These are phyloP conservation scores for Suillus clintonianus DNA, from an alignment of 768 basidiomycete genomes.

Conservation along the genomic window DNA sequence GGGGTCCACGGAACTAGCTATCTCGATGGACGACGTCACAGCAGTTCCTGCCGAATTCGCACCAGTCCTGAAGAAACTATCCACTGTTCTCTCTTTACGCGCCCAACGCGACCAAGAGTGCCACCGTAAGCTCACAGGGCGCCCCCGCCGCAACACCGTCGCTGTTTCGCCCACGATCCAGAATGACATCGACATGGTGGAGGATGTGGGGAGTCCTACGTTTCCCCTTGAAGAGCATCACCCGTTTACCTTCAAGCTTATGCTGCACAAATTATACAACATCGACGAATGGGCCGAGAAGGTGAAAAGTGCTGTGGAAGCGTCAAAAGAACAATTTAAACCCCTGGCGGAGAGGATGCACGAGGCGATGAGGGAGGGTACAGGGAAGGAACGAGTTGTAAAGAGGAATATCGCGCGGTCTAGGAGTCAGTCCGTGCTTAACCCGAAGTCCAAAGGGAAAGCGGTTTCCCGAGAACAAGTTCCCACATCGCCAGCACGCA, in stretches of 20 bases:
- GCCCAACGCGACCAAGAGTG: constrained; percentile 28
- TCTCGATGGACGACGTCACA: constrained; percentile 32
- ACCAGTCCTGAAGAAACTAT: constrained; percentile 40
- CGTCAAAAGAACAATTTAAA: constrained; percentile 57
- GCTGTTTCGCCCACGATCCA: constrained; percentile 18
- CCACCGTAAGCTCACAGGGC: constrained; percentile 5
- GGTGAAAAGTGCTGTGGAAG: constrained; percentile 53
- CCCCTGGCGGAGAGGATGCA: constrained; percentile 45
- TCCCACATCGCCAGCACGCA: neutral
- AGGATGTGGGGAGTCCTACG: constrained; percentile 32
- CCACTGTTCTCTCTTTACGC: constrained; percentile 34
- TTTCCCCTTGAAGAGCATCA: constrained; percentile 47
- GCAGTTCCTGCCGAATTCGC: constrained; percentile 30
- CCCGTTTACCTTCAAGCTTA: constrained; percentile 66
- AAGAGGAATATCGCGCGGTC: constrained; percentile 26
- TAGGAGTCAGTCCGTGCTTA: constrained; percentile 36
- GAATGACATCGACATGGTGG: constrained; percentile 21
- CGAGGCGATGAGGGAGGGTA: constrained; percentile 12
- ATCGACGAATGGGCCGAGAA: constrained; percentile 59
- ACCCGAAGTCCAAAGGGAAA: constrained; percentile 15
- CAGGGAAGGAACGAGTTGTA: constrained; percentile 15
- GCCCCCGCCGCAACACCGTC: constrained; percentile 25
- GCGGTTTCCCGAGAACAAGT: neutral
- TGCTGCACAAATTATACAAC: constrained; percentile 67
- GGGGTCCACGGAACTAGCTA: constrained; percentile 15